Evolutionary conservation across 345 rosid genomes (phyloP), one percentile per base, ranked within the genome.

Genomic region (Ailanthus altissimus): DNA sequence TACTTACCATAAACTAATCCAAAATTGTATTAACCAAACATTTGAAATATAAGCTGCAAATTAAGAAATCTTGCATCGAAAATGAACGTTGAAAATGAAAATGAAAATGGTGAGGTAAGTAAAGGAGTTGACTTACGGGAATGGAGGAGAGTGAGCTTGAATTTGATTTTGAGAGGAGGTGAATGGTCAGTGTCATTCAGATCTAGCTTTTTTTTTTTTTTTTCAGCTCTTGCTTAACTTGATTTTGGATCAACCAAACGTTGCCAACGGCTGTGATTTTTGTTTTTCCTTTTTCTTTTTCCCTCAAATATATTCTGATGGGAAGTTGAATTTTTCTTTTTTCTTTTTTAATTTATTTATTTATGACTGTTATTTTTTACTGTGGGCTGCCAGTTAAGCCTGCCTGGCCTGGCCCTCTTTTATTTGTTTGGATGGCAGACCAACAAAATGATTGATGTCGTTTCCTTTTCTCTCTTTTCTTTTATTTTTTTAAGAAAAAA

Each of bases 311-410:
- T n/a, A n/a, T n/a, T n/a, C n/a, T n/a, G n/a, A n/a, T n/a, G n/a
- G n/a, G n/a, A n/a, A n/a, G n/a, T n/a, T n/a, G n/a, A n/a, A n/a
- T n/a, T n/a, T n/a, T n/a, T n/a, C 21, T 5, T 53, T 5, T n/a
- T 3, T 8, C 8, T 70, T 1, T 21, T 67, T 11, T 5, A 5
- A 0, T n/a, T 38, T 40, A 8, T 0, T 0, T 0, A 0, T 23
- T 21, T 8, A 26, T 10, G 11, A 1, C 3, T 58, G 8, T 58
- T 57, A 4, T 21, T 67, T 23, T 47, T 15, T 16, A n/a, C n/a
- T n/a, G n/a, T n/a, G n/a, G n/a, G n/a, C n/a, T n/a, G n/a, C n/a
- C n/a, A n/a, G n/a, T n/a, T n/a, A n/a, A n/a, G n/a, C n/a, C n/a
- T n/a, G n/a, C n/a, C n/a, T n/a, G n/a, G n/a, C n/a, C n/a, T n/a